Base-by-base conservation (phyloP, 306 rosid genomes). In the Mucuna pruriens region DNA sequence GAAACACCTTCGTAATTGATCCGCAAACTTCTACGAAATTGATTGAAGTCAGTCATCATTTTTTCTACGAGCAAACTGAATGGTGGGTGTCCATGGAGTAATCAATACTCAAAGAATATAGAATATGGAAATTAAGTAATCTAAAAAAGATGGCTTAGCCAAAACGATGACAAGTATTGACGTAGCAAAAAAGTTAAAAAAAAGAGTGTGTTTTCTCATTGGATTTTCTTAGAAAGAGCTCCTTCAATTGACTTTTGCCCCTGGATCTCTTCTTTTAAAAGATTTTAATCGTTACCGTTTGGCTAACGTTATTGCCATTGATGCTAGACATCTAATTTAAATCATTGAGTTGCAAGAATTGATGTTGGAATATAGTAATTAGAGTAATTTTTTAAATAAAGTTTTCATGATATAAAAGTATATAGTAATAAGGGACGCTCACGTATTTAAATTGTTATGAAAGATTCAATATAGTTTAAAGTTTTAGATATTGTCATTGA, bases 41-140 rank as follows among this genome's bases (percentile, higher is more conserved):
- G 73, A 75, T 52, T 23, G 36, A 46, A 79, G 76, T 40, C 44
- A 67, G 57, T 48, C 31, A 63, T 57, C 2, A 19, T 19, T 36
- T 70, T 81, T 82, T 63, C 49, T 34, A 25, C 11, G 33, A 36
- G 33, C 10, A 12, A 79, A 79, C 19, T 71, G 66, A 54, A 20
- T 15, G 66, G 52, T 76, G 57, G 71, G 64, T 45, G 70, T 66
- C 57, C 74, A 22, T 79, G 25, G 80, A 86, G 89, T 86, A 55
- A 69, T 31, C 22, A 45, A 60, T 63, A 75, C 89, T 83, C 86
- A 83, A 86, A 79, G 86, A 79, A 83, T 83, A 70, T 62, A 34
- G 61, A 65, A 80, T 40, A 51, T 40, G 48, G 39, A 80, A 77
- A 71, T 40, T 68, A 61, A 71, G 61, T 55, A 33, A 74, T 57